Evolutionary conservation across 2,329 filamentous ascomycete genomes (phyloP), one percentile per base, ranked within the genome.

Genomic region (Alternaria solani): DNA sequence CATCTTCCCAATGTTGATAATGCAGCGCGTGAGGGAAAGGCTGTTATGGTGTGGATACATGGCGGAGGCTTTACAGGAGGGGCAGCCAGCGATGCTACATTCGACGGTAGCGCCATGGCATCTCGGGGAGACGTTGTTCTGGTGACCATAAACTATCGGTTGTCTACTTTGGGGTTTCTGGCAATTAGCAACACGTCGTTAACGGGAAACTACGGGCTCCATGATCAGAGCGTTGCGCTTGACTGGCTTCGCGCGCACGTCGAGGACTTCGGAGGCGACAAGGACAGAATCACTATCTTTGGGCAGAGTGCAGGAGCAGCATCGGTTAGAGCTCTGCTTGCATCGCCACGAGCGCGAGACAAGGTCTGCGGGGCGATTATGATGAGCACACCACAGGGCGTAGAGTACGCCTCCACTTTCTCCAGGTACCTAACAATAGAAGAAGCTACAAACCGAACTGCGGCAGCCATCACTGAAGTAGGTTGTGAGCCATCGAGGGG

Each of bases 321-420:
- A 20, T 73, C 70, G 34, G 82, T 86, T 3, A 77, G 83, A 43
- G 83, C 82, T 11, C 65, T 86, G 52, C 77, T 86, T 64, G 83
- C 81, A 3, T 84, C 82, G 3, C 82, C 83, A 2, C 77, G 80
- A 55, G 81, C 83, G 1, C 73, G 73, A 3, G 81, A 81, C 16
- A 83, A 84, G 64, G 85, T 86, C 63, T 77, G 80, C 1, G 79
- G 72, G 6, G 85, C 84, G 2, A 82, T 86, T 48, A 64, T 76
- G 52, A 63, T 68, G 62, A 72, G 69, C 53, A 72, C 66, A 39
- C 69, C 64, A 64, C 36, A 38, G n/a, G 36, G 36, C 36, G 36
- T 38, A 38, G 36, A 63, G 6, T 72, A 71, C 53, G 71, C 67
- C 4, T 63, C 66, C 1, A 61, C 63, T 0, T 76, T 68, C 52